These are phyloP conservation scores for Sarocladium kiliense DNA, from an alignment of 2,329 filamentous ascomycete species.

Conservation along the genomic window DNA sequence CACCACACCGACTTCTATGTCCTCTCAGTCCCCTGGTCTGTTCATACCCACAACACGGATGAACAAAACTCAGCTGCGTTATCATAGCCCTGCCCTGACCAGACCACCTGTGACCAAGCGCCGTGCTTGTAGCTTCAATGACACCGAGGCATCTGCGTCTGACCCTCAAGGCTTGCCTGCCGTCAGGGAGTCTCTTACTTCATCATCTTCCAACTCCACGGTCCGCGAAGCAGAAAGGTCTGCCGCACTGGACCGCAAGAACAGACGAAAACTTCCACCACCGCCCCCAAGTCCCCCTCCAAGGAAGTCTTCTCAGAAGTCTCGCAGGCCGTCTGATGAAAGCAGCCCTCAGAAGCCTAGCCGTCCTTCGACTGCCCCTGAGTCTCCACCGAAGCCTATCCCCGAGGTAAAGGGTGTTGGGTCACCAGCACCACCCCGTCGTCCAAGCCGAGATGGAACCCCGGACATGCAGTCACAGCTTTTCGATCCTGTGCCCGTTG, in stretches of 20 bases:
- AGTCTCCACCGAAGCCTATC: slow-evolving; percentile 17
- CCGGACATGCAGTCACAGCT: slow-evolving; percentile 55
- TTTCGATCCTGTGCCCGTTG: slow-evolving; percentile 46
- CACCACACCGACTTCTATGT: slow-evolving; percentile 73
- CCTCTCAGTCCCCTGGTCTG: slow-evolving; percentile 66
- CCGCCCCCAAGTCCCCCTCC: slow-evolving; percentile 56
- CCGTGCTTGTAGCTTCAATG: slow-evolving; percentile 50
- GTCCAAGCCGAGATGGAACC: slow-evolving; percentile 66
- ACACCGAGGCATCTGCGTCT: slow-evolving; percentile 36
- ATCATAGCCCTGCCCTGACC: slow-evolving; percentile 49
- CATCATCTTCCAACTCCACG: slow-evolving; percentile 68
- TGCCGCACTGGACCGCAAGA: slow-evolving; percentile 36
- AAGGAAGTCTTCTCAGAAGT: slow-evolving; percentile 56
- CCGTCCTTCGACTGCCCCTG: slow-evolving; percentile 10
- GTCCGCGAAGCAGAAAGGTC: slow-evolving; percentile 47
- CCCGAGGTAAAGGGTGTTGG: slow-evolving; percentile 25
- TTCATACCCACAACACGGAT: slow-evolving; percentile 37
- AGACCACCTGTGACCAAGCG: slow-evolving; percentile 57
- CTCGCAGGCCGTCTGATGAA: slow-evolving; percentile 24
- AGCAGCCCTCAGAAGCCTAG: slow-evolving; percentile 10
- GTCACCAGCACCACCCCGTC: slow-evolving; percentile 38
- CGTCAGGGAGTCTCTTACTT: slow-evolving; percentile 64
- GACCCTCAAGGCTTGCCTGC: slow-evolving; percentile 57
- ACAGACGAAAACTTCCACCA: slow-evolving; percentile 35
- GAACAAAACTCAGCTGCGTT: slow-evolving; percentile 26